Evolutionary conservation across 192 early-diverging fungal species (phyloP).

Genomic region (Podila minutissima): DNA sequence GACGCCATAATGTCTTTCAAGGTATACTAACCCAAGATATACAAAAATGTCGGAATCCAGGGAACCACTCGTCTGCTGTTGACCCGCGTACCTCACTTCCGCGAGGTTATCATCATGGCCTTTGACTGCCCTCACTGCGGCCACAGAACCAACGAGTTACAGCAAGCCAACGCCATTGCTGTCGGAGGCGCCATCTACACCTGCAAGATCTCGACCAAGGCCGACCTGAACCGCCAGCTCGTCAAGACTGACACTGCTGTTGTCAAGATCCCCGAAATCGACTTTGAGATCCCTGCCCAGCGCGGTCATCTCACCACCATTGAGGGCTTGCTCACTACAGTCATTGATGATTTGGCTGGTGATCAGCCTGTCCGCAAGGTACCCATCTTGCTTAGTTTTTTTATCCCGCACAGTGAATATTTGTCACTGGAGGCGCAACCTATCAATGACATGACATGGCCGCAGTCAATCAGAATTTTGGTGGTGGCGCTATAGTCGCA

Average conservation of each 20-base stretch:
- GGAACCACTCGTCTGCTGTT: constrained; percentile 87
- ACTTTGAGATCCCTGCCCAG: constrained; percentile 90
- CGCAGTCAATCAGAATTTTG: constrained; percentile 4
- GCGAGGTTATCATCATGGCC: constrained; percentile 64
- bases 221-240: constrained; percentile 90
- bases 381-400: not conserved
- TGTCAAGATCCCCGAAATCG: constrained; percentile 83
- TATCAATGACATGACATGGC: not conserved
- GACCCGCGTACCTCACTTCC: constrained; percentile 94
- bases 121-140: constrained; percentile 81
- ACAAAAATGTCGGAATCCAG: constrained; percentile 37
- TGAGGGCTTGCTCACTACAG: constrained; percentile 83
- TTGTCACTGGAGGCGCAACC: too few relatives aligned
- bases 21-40: not conserved
- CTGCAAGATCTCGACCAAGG: constrained; percentile 69
- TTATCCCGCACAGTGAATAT: not conserved
- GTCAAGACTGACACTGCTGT: constrained; percentile 87
- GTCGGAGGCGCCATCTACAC: constrained; percentile 81
- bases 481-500: not conserved
- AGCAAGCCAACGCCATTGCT: constrained; percentile 83
- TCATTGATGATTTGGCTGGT: constrained; percentile 81
- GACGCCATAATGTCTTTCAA: too few relatives aligned
- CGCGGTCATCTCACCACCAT: constrained; percentile 88
- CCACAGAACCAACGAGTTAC: constrained; percentile 89
- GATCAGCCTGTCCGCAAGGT: constrained; percentile 84